A percentile compares a stretch with the other conserved stretches of the same genome.
These are phyloP conservation scores for Asterionellopsis glacialis DNA, from an alignment of 108 stramenopile genomes.

Conservation along the genomic window DNA sequence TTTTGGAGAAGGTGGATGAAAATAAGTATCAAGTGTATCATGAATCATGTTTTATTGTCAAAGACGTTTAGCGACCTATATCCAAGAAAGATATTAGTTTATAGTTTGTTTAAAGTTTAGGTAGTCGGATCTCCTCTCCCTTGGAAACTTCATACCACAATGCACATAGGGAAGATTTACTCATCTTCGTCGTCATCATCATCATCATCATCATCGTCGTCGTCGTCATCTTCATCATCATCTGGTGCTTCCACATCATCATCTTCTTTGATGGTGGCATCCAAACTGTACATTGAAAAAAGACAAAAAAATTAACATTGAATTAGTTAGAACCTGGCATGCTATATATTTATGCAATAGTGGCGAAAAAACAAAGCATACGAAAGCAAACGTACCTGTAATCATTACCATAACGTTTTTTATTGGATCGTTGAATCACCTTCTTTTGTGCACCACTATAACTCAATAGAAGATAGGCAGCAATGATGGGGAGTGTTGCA, in stretches of 20 bases:
- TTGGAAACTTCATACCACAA: too few relatives aligned
- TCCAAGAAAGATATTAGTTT: too few relatives aligned
- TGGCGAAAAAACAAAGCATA: neutral
- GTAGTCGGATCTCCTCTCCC: too few relatives aligned
- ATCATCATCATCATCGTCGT: conserved; percentile 26
- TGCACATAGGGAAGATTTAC: neutral
- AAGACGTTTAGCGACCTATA: too few relatives aligned
- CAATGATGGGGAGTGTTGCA: conserved; percentile 8
- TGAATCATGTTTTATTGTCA: too few relatives aligned
- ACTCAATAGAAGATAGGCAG: conserved; percentile 11
- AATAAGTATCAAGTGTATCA: too few relatives aligned
- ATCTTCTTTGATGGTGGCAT: conserved; percentile 37
- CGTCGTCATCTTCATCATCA: conserved; percentile 52
- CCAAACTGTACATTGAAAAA: conserved; percentile 11
- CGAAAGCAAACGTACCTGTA: conserved; percentile 30
- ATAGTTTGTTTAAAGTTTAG: too few relatives aligned
- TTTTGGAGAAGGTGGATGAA: too few relatives aligned
- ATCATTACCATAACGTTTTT: conserved; percentile 44
- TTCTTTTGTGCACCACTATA: conserved; percentile 21
- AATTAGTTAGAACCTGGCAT: conserved; percentile 1
- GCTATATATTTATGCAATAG: neutral
- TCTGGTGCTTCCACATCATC: conserved; percentile 35
- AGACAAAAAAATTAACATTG: neutral
- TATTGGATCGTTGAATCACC: conserved; percentile 32
- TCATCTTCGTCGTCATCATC: conserved; percentile 23